A percentile compares a stretch with the other conserved stretches of the same genome.
Evolutionary conservation across 768 basidiomycete genomes (phyloP).

Genomic region (Kwoniella bestiolae): DNA sequence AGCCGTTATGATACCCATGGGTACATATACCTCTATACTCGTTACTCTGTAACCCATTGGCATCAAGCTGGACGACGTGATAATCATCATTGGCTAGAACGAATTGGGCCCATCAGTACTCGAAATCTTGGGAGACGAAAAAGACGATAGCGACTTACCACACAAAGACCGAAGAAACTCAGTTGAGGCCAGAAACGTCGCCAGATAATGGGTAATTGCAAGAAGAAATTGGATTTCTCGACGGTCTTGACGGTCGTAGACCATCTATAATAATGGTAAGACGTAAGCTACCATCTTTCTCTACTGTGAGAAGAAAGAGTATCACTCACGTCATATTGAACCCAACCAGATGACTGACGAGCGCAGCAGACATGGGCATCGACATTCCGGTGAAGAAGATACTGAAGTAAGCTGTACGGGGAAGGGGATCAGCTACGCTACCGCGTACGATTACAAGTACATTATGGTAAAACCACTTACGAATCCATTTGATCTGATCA

Average conservation of each 20-base stretch:
- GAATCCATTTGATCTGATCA: constrained; percentile 62
- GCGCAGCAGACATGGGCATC: constrained; percentile 68
- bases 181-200: constrained; percentile 72
- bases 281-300: not conserved
- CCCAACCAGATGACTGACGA: constrained; percentile 66
- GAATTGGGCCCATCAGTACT: not conserved
- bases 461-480: constrained; percentile 68
- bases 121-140: not conserved
- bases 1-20: constrained; percentile 65
- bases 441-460: constrained; percentile 25
- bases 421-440: constrained; percentile 61
- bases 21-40: constrained; percentile 77
- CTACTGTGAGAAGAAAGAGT: not conserved
- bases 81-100: constrained; percentile 61
- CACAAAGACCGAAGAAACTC: constrained; percentile 60
- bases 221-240: constrained; percentile 85
- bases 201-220: constrained; percentile 82
- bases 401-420: constrained; percentile 74
- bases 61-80: constrained; percentile 65
- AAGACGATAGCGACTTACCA: constrained; percentile 25
- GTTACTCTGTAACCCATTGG: constrained; percentile 69
- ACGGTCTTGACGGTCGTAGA: constrained; percentile 81
- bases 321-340: constrained; percentile 67
- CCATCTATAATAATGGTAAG: constrained; percentile 21
- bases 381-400: constrained; percentile 65